These are phyloP conservation scores for Domatiomyces globalis DNA, from an alignment of 2,329 filamentous ascomycete genomes.

Conservation along the genomic window DNA sequence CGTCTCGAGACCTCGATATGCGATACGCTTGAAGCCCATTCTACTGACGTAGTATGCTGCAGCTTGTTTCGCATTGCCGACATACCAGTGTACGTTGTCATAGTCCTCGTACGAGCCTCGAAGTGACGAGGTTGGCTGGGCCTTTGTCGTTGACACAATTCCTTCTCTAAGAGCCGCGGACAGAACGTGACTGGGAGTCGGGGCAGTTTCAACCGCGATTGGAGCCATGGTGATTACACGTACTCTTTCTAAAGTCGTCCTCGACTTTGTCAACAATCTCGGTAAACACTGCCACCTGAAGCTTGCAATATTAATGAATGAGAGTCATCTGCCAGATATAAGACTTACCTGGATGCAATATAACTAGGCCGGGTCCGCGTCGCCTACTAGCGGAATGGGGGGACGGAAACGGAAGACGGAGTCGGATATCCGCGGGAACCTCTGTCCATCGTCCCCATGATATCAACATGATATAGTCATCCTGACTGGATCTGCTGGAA, in stretches of 20 bases:
- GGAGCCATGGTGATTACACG: constrained; percentile 8
- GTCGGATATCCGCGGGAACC: background rate
- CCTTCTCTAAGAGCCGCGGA: background rate
- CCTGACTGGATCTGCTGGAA: too few species aligned
- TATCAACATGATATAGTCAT: background rate
- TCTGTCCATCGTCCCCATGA: background rate
- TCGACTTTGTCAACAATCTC: background rate
- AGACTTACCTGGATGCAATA: background rate
- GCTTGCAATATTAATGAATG: background rate
- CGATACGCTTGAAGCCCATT: constrained; percentile 71
- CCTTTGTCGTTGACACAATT: background rate
- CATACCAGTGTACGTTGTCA: constrained; percentile 90
- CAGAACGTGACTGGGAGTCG: constrained; percentile 6
- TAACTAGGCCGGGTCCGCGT: background rate
- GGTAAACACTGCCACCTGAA: background rate
- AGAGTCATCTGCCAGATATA: background rate
- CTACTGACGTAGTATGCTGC: constrained; percentile 76
- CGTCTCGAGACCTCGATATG: constrained; percentile 79
- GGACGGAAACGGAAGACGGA: background rate
- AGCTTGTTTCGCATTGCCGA: constrained; percentile 92
- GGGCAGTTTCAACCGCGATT: constrained; percentile 8
- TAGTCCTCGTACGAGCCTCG: constrained; percentile 55
- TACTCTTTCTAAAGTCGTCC: background rate
- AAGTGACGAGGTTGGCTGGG: constrained; percentile 2
- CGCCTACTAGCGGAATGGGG: background rate